phyloP scores from a whole-genome alignment of 768 basidiomycete species.

The Mycena rebaudengoi region DNA sequence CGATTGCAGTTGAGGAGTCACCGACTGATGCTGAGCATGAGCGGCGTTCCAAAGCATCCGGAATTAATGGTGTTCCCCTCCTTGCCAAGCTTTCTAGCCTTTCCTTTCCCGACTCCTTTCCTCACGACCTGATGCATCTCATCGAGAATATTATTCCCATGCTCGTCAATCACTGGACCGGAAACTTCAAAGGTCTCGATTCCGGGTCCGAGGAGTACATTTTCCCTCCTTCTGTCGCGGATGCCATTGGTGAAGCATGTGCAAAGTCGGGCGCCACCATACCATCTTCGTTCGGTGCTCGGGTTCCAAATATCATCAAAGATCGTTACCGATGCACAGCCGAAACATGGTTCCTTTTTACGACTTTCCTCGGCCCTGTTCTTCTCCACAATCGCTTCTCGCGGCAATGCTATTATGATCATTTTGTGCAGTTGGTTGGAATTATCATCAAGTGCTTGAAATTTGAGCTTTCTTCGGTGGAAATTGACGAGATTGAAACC shows the following conservation, averaged over 20 bases:
- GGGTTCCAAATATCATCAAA: constrained; percentile 31
- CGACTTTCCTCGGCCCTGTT: not conserved
- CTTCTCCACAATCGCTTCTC: not conserved
- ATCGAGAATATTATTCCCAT: constrained; percentile 44
- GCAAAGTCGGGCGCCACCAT: constrained; percentile 32
- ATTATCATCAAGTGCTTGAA: not conserved
- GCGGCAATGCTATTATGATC: not conserved
- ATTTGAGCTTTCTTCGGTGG: not conserved
- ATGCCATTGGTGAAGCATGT: constrained; percentile 39
- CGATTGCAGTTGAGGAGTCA: not conserved
- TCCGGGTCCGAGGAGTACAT: constrained; percentile 30
- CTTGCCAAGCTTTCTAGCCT: constrained; percentile 34
- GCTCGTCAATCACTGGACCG: constrained; percentile 44
- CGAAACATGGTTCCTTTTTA: constrained; percentile 23
- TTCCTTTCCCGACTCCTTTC: constrained; percentile 39
- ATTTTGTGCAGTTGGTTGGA: not conserved
- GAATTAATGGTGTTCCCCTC: constrained; percentile 35
- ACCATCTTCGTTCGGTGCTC: constrained; percentile 35
- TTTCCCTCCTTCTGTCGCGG: too few relatives aligned
- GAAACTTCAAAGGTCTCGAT: constrained; percentile 41
- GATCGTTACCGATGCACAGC: constrained; percentile 32
- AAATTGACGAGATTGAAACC: constrained; percentile 8
- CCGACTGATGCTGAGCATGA: not conserved
- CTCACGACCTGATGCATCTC: constrained; percentile 50
- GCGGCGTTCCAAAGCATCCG: constrained; percentile 10